Evolutionary conservation across 2,329 filamentous ascomycete species (phyloP).

Genomic region (Conoideocrella luteorostrata): DNA sequence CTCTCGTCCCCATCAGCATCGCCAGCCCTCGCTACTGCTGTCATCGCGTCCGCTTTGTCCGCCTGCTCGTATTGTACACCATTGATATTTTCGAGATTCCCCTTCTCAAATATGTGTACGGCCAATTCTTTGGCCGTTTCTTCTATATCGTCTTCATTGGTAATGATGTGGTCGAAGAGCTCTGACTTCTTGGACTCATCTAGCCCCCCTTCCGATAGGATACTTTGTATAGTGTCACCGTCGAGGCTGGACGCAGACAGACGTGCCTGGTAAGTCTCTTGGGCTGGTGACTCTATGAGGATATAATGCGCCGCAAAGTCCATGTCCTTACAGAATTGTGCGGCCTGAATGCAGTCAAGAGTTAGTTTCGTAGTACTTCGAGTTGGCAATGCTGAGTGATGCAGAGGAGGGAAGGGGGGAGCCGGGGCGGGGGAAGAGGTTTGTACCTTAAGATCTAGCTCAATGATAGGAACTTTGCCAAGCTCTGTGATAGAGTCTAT

Average conservation of each 20-base stretch:
- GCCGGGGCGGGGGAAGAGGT: constrained; percentile 15
- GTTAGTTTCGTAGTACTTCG: not conserved
- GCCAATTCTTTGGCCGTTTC: constrained; percentile 14
- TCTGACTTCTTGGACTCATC: constrained; percentile 20
- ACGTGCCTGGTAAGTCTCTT: constrained; percentile 20
- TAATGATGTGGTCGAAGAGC: constrained; percentile 21
- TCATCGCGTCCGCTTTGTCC: constrained; percentile 8
- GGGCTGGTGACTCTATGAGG: constrained; percentile 39
- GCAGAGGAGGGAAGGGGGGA: not conserved
- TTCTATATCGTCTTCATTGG: constrained; percentile 17
- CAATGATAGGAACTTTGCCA: constrained; percentile 55
- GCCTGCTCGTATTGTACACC: constrained; percentile 8
- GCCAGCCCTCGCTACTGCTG: not conserved
- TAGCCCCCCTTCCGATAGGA: constrained; percentile 15
- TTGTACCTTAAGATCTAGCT: constrained; percentile 45
- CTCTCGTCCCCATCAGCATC: constrained; percentile 10
- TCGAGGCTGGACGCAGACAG: constrained; percentile 21
- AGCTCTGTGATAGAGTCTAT: constrained; percentile 45
- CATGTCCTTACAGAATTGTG: constrained; percentile 51
- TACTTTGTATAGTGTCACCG: constrained; percentile 16
- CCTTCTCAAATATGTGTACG: constrained; percentile 22
- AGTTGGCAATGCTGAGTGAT: too few relatives aligned
- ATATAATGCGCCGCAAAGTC: constrained; percentile 50
- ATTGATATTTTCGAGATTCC: not conserved
- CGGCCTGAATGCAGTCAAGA: constrained; percentile 33